Conservation (phyloP, 192 early-diverging fungal genomes). For the Coemansia sp. region DNA sequence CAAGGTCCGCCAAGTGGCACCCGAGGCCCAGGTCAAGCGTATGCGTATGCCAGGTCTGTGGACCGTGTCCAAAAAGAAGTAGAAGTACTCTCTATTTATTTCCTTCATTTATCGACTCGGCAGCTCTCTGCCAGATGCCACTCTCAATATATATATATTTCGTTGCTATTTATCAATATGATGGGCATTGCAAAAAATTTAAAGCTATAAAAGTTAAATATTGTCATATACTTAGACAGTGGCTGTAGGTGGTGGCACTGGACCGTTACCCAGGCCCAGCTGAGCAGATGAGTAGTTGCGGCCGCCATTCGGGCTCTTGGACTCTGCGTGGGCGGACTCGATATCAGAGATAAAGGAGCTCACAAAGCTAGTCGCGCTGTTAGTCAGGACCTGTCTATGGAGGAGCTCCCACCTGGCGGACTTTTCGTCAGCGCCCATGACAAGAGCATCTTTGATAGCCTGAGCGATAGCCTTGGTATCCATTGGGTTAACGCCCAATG, state of each 20-base stretch:
- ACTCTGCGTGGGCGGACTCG: slow-evolving; percentile 23
- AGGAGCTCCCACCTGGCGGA: slow-evolving; percentile 70
- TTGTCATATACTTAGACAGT: not conserved
- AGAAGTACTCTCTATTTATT: not conserved
- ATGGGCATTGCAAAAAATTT: not conserved
- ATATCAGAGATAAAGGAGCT: slow-evolving; percentile 56
- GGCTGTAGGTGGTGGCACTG: not conserved
- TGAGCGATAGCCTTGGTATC: slow-evolving; percentile 85
- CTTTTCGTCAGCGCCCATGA: slow-evolving; percentile 79
- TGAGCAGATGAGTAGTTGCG: not conserved
- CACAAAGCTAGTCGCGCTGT: slow-evolving; percentile 71
- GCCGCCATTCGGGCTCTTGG: slow-evolving; percentile 10
- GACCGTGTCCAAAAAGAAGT: slow-evolving; percentile 41
- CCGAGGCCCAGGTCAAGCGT: slow-evolving; percentile 47
- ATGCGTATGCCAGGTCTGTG: slow-evolving; percentile 54
- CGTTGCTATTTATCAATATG: not conserved
- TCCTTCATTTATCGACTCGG: not conserved
- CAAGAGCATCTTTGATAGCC: slow-evolving; percentile 87
- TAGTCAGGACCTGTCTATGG: slow-evolving; percentile 64
- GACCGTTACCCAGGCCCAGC: not conserved
- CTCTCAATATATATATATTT: not conserved
- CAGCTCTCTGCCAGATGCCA: not conserved
- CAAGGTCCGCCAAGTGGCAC: slow-evolving; percentile 72
- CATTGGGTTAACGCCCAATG: slow-evolving; percentile 95
- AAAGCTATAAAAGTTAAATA: not conserved